Conservation (phyloP, 495 filamentous ascomycete genomes). For the Coniosporium apollinis region DNA sequence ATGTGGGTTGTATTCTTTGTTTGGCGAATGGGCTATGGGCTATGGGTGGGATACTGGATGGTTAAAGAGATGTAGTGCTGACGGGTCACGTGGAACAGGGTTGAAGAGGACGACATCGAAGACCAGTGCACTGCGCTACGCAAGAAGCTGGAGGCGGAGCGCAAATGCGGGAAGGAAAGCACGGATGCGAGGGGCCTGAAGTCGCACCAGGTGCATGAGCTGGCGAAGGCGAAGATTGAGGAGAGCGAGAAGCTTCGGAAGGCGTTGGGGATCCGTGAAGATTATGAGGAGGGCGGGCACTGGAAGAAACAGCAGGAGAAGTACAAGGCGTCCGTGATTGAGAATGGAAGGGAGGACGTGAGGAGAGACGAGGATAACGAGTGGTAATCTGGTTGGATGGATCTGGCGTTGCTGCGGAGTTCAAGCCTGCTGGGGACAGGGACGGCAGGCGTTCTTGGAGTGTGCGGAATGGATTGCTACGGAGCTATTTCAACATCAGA, state of each 20-base stretch:
- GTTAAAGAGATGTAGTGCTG: not conserved
- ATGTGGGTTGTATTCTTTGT: not conserved
- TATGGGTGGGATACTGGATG: no score
- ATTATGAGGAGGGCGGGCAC: slow-evolving; percentile 74
- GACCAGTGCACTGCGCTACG: slow-evolving; percentile 43
- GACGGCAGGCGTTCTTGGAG: no score
- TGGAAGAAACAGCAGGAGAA: slow-evolving; percentile 60
- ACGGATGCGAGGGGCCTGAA: slow-evolving; percentile 46
- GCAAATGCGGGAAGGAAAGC: slow-evolving; percentile 24
- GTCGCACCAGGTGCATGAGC: slow-evolving; percentile 86
- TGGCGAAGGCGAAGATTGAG: slow-evolving; percentile 88
- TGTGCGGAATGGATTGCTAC: no score
- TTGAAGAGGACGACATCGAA: slow-evolving; percentile 71
- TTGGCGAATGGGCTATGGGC: no score
- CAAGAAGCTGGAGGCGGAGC: slow-evolving; percentile 41
- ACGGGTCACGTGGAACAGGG: slow-evolving; percentile 21
- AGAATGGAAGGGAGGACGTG: slow-evolving; percentile 25
- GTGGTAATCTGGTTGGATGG: no score
- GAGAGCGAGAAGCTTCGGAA: slow-evolving; percentile 81
- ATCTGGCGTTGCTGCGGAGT: no score
- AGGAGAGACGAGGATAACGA: slow-evolving; percentile 14
- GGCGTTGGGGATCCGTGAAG: slow-evolving; percentile 73
- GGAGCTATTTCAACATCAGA: no score
- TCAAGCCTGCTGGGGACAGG: no score
- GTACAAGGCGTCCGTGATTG: slow-evolving; percentile 38